Evolutionary conservation across 805 yeast genomes (phyloP).

Genomic region (Spathaspora girioi): DNA sequence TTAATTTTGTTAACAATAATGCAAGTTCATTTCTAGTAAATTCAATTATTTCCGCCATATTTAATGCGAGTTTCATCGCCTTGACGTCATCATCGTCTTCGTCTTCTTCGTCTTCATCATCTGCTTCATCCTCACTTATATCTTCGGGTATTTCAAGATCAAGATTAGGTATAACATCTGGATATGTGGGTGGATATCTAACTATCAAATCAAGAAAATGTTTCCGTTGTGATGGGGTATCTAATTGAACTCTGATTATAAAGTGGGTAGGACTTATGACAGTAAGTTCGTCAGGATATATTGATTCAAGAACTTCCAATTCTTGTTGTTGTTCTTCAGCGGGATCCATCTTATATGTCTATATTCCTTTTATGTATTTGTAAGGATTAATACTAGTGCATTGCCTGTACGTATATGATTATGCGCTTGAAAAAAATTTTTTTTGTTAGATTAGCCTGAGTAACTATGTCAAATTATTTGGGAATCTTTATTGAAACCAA

Average conservation of each 20-base stretch:
- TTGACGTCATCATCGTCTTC: constrained; percentile 46
- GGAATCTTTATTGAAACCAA: background rate
- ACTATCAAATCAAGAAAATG: constrained; percentile 60
- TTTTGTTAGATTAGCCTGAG: background rate
- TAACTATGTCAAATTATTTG: too few species aligned
- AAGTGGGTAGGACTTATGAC: constrained; percentile 37
- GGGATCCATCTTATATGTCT: constrained; percentile 54
- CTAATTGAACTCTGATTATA: constrained; percentile 59
- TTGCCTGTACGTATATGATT: too few species aligned
- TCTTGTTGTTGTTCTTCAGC: constrained; percentile 86
- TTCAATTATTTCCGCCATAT: constrained; percentile 55
- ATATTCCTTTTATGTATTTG: background rate
- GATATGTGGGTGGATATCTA: constrained; percentile 73
- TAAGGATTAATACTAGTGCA: background rate
- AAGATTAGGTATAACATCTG: constrained; percentile 71
- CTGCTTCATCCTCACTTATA: constrained; percentile 22
- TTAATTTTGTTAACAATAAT: constrained; percentile 36
- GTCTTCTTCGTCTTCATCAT: constrained; percentile 34
- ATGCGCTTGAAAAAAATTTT: background rate
- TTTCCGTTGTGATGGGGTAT: constrained; percentile 57
- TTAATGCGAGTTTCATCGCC: constrained; percentile 44
- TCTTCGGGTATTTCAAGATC: constrained; percentile 32
- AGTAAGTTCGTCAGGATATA: constrained; percentile 88
- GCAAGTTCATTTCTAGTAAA: constrained; percentile 49
- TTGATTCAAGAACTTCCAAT: constrained; percentile 81